phyloP scores from a whole-genome alignment of 306 rosid species.

The Hylodesmum podocarpum region DNA sequence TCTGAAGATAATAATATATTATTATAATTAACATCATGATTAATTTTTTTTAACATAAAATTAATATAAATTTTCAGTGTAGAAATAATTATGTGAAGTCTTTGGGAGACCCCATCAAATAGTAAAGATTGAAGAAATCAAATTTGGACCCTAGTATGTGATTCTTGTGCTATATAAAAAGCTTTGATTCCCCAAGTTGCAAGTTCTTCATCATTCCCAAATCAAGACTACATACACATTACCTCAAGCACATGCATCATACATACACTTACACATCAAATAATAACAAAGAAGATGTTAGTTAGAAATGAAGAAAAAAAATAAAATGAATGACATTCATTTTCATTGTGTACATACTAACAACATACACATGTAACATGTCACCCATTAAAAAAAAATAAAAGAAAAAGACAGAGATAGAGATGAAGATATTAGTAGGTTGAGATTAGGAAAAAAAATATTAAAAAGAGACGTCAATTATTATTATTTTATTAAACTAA shows the following conservation, averaged over 20 bases:
- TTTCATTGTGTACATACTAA: not conserved
- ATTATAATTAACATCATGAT: too few species aligned
- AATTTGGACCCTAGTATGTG: not conserved
- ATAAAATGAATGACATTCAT: too few species aligned
- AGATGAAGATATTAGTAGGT: not conserved
- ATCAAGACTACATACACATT: not conserved
- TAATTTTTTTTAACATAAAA: too few species aligned
- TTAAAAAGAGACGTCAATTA: not conserved
- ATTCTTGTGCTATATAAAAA: not conserved
- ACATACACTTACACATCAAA: not conserved
- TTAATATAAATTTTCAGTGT: too few species aligned
- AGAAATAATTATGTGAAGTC: not conserved
- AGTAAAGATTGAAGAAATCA: not conserved
- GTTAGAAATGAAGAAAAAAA: too few species aligned
- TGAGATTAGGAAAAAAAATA: not conserved
- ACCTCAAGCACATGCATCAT: not conserved
- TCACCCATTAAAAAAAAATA: not conserved
- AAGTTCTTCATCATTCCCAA: not conserved
- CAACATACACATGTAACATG: not conserved
- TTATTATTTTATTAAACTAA: not conserved
- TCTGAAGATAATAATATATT: too few species aligned
- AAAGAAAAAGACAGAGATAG: not conserved
- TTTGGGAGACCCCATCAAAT: not conserved
- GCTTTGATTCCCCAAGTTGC: not conserved
- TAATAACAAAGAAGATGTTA: not conserved